A percentile compares a stretch with the other conserved stretches of the same genome.
These are phyloP conservation scores for Suillus variegatus DNA, from an alignment of 768 basidiomycete species.

Conservation along the genomic window DNA sequence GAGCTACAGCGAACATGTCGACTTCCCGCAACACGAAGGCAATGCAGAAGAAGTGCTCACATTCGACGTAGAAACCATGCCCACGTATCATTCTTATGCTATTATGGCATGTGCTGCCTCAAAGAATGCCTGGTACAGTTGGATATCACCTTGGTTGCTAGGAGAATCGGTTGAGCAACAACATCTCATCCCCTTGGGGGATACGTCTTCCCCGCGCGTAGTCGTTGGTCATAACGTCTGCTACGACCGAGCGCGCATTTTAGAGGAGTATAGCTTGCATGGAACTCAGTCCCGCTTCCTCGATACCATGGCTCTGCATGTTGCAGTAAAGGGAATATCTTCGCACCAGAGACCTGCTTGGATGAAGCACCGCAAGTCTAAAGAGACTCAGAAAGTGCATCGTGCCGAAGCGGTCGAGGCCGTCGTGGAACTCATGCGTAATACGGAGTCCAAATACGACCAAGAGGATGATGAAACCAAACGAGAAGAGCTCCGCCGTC, in stretches of 20 bases:
- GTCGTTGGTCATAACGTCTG: slow-evolving; percentile 95
- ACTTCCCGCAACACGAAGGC: slow-evolving; percentile 63
- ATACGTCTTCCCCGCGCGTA: slow-evolving; percentile 52
- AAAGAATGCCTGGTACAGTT: slow-evolving; percentile 87
- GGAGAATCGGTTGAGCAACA: slow-evolving; percentile 53
- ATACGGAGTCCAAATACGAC: slow-evolving; percentile 36
- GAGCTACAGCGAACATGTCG: slow-evolving; percentile 71
- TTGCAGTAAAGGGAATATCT: slow-evolving; percentile 92
- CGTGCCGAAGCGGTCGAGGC: slow-evolving; percentile 65
- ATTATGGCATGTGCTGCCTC: slow-evolving; percentile 90
- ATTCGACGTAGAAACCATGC: slow-evolving; percentile 96
- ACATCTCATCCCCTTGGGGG: slow-evolving; percentile 78
- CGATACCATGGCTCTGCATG: slow-evolving; percentile 94
- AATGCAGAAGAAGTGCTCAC: slow-evolving; percentile 72
- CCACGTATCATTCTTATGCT: slow-evolving; percentile 75
- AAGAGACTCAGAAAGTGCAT: slow-evolving; percentile 54
- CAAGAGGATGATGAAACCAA: slow-evolving; percentile 41
- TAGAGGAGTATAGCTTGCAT: slow-evolving; percentile 77
- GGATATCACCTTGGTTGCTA: slow-evolving; percentile 94
- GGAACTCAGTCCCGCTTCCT: slow-evolving; percentile 77
- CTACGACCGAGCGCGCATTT: slow-evolving; percentile 83
- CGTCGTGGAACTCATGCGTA: slow-evolving; percentile 53
- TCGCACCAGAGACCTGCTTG: slow-evolving; percentile 93
- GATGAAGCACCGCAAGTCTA: slow-evolving; percentile 81
- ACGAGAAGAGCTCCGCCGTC: slow-evolving; percentile 39